These are phyloP conservation scores for Podospora pseudoanserina DNA, from an alignment of 495 filamentous ascomycete genomes.

Conservation along the genomic window DNA sequence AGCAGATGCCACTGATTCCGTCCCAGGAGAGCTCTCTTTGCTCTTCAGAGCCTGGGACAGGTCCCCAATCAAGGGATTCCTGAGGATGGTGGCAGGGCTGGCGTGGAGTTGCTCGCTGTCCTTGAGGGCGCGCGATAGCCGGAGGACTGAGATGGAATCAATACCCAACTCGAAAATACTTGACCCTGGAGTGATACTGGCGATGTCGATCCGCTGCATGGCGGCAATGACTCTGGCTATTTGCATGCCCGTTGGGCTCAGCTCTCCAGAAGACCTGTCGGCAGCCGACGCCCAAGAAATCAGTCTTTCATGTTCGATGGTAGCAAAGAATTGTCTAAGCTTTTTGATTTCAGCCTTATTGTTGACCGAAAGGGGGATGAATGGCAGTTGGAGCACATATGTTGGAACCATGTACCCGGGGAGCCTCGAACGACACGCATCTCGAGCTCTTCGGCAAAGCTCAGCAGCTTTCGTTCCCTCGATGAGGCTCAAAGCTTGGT, in stretches of 20 bases:
- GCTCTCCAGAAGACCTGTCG: constrained; percentile 4
- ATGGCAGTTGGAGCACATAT: constrained; percentile 60
- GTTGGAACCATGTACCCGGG: constrained; percentile 77
- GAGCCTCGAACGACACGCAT: constrained; percentile 56
- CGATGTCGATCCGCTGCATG: constrained; percentile 41
- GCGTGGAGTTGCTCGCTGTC: constrained; percentile 52
- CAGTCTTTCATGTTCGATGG: constrained; percentile 56
- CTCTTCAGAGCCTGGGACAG: constrained; percentile 20
- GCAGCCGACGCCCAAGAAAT: constrained; percentile 22
- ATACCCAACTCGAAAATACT: constrained; percentile 79
- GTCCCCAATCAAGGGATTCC: constrained; percentile 44
- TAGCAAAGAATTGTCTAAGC: constrained; percentile 56
- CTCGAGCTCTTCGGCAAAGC: constrained; percentile 35
- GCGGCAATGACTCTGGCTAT: constrained; percentile 52
- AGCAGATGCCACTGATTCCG: constrained; percentile 12
- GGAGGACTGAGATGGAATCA: constrained; percentile 76
- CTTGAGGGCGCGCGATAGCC: constrained; percentile 53
- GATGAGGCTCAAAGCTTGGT: constrained; percentile 29
- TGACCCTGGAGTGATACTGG: constrained; percentile 49
- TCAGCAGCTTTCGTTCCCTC: constrained; percentile 20
- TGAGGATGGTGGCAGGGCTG: constrained; percentile 62
- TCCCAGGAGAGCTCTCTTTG: background rate
- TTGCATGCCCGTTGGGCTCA: constrained; percentile 40
- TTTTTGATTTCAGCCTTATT: constrained; percentile 70
- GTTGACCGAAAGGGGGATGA: constrained; percentile 65